These are phyloP conservation scores for Trametes maxima DNA, from an alignment of 768 basidiomycete genomes.

Conservation along the genomic window DNA sequence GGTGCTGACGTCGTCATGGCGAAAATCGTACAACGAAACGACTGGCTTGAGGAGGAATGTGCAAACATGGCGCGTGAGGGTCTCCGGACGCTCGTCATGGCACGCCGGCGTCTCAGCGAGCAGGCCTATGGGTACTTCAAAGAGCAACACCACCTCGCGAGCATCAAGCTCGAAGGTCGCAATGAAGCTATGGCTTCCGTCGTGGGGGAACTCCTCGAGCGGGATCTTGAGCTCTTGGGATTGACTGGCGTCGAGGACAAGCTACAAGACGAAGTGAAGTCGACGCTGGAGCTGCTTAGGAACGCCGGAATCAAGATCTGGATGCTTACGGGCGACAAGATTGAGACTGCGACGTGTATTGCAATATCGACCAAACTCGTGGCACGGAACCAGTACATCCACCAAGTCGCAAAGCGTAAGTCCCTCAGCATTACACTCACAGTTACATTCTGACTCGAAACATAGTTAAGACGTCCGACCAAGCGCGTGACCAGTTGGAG, in stretches of 20 bases:
- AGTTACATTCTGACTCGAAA: background rate
- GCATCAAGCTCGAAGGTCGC: slow-evolving; percentile 74
- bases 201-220: slow-evolving; percentile 77
- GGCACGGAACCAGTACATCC: slow-evolving; percentile 94
- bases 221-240: slow-evolving; percentile 88
- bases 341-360: slow-evolving; percentile 98
- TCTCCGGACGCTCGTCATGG: slow-evolving; percentile 91
- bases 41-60: slow-evolving; percentile 98
- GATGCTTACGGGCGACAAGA: slow-evolving; percentile 99
- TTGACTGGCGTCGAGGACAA: slow-evolving; percentile 99
- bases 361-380: slow-evolving; percentile 97
- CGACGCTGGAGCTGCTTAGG: slow-evolving; percentile 86
- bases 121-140: slow-evolving; percentile 79
- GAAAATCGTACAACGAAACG: slow-evolving; percentile 91
- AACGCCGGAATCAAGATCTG: slow-evolving; percentile 99
- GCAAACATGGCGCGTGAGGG: slow-evolving; percentile 99
- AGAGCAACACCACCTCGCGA: slow-evolving; percentile 70
- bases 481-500: slow-evolving; percentile 86
- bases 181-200: slow-evolving; percentile 81
- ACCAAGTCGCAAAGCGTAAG: slow-evolving; percentile 89
- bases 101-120: slow-evolving; percentile 70
- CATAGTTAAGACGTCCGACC: slow-evolving; percentile 81
- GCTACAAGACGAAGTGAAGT: slow-evolving; percentile 94
- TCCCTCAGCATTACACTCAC: slow-evolving; percentile 27
- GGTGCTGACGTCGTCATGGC: slow-evolving; percentile 99